Conservation (phyloP, 306 rosid species). For the Acacia melanoxylon region DNA sequence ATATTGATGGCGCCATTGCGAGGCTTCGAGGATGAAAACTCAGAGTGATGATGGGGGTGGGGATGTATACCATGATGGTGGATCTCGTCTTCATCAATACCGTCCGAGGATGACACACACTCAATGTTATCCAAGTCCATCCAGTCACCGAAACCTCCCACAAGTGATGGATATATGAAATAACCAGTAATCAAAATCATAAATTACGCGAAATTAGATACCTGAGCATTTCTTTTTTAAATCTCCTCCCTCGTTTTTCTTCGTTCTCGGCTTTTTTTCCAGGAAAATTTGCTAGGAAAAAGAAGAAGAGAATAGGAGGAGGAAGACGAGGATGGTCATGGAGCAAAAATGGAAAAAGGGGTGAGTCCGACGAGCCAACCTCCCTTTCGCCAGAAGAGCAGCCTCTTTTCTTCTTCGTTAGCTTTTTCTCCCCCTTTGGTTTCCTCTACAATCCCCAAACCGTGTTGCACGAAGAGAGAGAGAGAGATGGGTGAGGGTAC, state of each 20-base stretch:
- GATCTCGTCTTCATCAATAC: slow-evolving; percentile 83
- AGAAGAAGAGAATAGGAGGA: slow-evolving; percentile 24
- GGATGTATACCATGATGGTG: slow-evolving; percentile 51
- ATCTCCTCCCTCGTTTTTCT: slow-evolving; percentile 17
- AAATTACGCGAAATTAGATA: slow-evolving; percentile 11
- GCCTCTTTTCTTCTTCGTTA: slow-evolving; percentile 51
- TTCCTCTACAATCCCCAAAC: slow-evolving; percentile 19
- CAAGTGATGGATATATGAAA: slow-evolving; percentile 23
- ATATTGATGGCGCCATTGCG: slow-evolving; percentile 48
- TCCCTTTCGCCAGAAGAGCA: slow-evolving; percentile 27
- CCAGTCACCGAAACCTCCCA: slow-evolving; percentile 11
- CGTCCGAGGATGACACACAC: slow-evolving; percentile 73
- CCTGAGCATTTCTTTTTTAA: slow-evolving; percentile 13
- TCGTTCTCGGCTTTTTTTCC: neutral
- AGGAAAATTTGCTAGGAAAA: neutral
- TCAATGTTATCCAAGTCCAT: slow-evolving; percentile 80
- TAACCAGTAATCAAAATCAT: slow-evolving; percentile 33
- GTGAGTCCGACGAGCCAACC: slow-evolving; percentile 39
- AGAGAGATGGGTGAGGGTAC: slow-evolving; percentile 23
- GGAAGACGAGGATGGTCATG: slow-evolving; percentile 34
- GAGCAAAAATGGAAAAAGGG: slow-evolving; percentile 13
- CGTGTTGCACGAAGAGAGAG: slow-evolving; percentile 25
- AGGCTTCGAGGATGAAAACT: slow-evolving; percentile 57
- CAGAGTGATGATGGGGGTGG: slow-evolving; percentile 62
- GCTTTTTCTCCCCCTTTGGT: neutral